These are phyloP conservation scores for Citrullus amarus DNA, from an alignment of 306 rosid species.

Conservation along the genomic window DNA sequence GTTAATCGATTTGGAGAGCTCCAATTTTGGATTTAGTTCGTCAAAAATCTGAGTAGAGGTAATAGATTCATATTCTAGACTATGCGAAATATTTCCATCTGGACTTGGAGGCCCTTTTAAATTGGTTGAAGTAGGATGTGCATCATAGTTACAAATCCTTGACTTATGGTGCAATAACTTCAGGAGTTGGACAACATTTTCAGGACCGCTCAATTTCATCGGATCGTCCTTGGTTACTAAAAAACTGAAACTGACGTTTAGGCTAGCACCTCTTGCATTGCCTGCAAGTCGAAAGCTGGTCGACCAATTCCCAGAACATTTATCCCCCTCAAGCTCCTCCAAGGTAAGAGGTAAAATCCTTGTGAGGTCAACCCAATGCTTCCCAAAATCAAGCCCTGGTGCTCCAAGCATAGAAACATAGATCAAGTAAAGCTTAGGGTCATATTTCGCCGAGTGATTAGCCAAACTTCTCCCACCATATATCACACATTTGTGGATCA, in stretches of 20 bases:
- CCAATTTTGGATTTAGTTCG: slow-evolving; percentile 34
- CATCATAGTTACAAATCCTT: slow-evolving; percentile 17
- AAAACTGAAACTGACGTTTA: slow-evolving; percentile 67
- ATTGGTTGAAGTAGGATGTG: slow-evolving; percentile 11
- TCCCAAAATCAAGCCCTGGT: slow-evolving; percentile 39
- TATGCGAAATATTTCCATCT: slow-evolving; percentile 15
- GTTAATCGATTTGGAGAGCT: slow-evolving; percentile 49
- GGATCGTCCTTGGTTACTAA: slow-evolving; percentile 31
- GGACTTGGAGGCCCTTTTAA: slow-evolving; percentile 9
- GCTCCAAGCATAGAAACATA: slow-evolving; percentile 42
- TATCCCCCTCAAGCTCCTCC: slow-evolving; percentile 56
- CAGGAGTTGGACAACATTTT: slow-evolving; percentile 22
- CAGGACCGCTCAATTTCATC: slow-evolving; percentile 21
- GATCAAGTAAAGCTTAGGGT: slow-evolving; percentile 38
- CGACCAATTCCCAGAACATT: slow-evolving; percentile 53
- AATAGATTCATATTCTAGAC: slow-evolving; percentile 14
- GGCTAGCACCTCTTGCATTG: slow-evolving; percentile 55
- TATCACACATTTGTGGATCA: slow-evolving; percentile 45
- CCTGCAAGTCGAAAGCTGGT: slow-evolving; percentile 63
- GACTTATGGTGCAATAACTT: slow-evolving; percentile 20
- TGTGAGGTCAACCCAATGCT: slow-evolving; percentile 55
- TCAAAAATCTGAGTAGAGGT: slow-evolving; percentile 27
- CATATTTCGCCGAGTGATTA: slow-evolving; percentile 44
- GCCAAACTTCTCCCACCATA: slow-evolving; percentile 38
- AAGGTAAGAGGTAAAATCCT: slow-evolving; percentile 53